Evolutionary conservation across 2,329 filamentous ascomycete species (phyloP).

Genomic region (Fusarium bulbicola): DNA sequence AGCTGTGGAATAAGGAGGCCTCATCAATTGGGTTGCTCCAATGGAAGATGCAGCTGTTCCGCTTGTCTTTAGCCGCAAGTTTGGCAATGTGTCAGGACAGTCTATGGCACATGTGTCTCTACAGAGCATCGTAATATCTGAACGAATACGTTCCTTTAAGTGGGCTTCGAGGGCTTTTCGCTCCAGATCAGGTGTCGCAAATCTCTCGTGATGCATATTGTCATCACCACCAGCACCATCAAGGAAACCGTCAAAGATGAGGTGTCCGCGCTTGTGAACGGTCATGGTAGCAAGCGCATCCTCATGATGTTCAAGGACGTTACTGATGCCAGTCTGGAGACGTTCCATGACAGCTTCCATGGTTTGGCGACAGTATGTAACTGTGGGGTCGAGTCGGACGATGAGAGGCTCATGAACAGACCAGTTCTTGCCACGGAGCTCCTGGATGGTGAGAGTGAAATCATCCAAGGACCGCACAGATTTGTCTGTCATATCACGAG

Average conservation of each 20-base stretch:
- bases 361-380: conserved; percentile 55
- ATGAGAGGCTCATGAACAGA: conserved; percentile 56
- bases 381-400: conserved; percentile 54
- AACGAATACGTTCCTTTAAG: conserved; percentile 56
- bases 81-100: conserved; percentile 41
- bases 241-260: conserved; percentile 50
- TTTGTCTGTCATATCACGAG: conserved; percentile 54
- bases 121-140: conserved; percentile 59
- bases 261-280: conserved; percentile 62
- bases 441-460: conserved; percentile 57
- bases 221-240: conserved; percentile 47
- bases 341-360: conserved; percentile 61
- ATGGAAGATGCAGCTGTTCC: conserved; percentile 29
- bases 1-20: conserved; percentile 14
- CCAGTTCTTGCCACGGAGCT: conserved; percentile 59
- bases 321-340: conserved; percentile 59
- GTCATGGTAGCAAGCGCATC: conserved; percentile 56
- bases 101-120: conserved; percentile 61
- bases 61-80: conserved; percentile 38
- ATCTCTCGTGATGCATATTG: conserved; percentile 44
- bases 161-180: conserved; percentile 50
- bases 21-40: conserved; percentile 1
- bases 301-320: conserved; percentile 58
- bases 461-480: conserved; percentile 55
- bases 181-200: conserved; percentile 48